Evolutionary conservation across 2,329 filamentous ascomycete genomes (phyloP).

Genomic region (Diplodia intermedia): DNA sequence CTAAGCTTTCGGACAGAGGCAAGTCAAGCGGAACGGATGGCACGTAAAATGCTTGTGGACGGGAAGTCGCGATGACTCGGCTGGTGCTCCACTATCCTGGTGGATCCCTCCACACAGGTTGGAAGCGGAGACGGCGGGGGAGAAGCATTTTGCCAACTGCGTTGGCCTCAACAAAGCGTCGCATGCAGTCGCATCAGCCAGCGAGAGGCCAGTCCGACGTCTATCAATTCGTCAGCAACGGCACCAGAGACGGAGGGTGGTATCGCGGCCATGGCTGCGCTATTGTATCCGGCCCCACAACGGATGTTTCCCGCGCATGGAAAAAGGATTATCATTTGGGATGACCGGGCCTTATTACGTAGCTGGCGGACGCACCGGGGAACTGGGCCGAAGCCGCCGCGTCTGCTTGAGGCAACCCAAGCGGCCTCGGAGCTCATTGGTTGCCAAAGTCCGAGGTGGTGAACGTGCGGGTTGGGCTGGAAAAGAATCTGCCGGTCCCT

Average conservation of each 20-base stretch:
- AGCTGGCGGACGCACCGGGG: neutral
- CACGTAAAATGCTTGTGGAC: slow-evolving; percentile 7
- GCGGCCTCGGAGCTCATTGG: neutral
- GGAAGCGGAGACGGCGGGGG: slow-evolving; percentile 2
- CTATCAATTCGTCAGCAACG: slow-evolving; percentile 20
- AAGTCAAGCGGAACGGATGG: neutral
- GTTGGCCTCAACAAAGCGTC: slow-evolving; percentile 6
- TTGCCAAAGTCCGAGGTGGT: neutral
- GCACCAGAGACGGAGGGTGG: neutral
- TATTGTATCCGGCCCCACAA: neutral
- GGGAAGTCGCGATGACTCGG: slow-evolving; percentile 10
- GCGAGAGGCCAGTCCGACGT: neutral
- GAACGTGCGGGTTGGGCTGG: neutral
- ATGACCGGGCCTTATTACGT: slow-evolving; percentile 6
- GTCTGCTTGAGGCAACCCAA: neutral
- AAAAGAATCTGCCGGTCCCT: slow-evolving; percentile 23
- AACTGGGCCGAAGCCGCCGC: neutral
- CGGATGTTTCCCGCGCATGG: slow-evolving; percentile 17
- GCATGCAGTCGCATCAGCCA: neutral
- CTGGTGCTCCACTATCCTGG: neutral
- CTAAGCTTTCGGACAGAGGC: neutral
- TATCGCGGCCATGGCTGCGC: neutral
- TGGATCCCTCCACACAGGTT: neutral
- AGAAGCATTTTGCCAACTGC: slow-evolving; percentile 29
- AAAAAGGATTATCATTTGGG: slow-evolving; percentile 26